A percentile compares a stretch with the other conserved stretches of the same genome.
phyloP scores from a whole-genome alignment of 768 basidiomycete species.

The Leccinum obscurum region DNA sequence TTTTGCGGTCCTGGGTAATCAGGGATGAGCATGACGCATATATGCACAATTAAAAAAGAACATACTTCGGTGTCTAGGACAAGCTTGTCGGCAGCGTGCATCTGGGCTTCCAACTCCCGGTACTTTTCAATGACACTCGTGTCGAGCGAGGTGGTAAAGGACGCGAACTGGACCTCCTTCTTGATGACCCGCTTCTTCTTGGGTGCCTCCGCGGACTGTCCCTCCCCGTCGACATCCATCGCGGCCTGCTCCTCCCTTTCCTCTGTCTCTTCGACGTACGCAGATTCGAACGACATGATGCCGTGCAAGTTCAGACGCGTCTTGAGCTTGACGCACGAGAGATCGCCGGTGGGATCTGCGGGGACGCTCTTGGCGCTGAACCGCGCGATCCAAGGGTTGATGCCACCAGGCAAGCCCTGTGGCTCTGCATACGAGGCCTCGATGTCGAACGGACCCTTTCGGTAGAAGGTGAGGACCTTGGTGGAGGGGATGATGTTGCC shows the following conservation, averaged over 20 bases:
- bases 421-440: constrained; percentile 84
- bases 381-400: constrained; percentile 84
- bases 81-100: constrained; percentile 92
- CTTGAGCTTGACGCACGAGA: constrained; percentile 87
- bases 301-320: constrained; percentile 85
- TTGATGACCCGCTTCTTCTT: constrained; percentile 92
- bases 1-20: constrained; percentile 81
- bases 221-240: constrained; percentile 67
- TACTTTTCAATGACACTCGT: constrained; percentile 58
- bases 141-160: constrained; percentile 65
- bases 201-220: constrained; percentile 38
- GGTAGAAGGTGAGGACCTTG: constrained; percentile 94
- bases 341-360: constrained; percentile 65
- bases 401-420: constrained; percentile 63
- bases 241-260: constrained; percentile 68
- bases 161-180: constrained; percentile 74
- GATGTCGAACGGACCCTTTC: constrained; percentile 84
- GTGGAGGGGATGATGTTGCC: constrained; percentile 89
- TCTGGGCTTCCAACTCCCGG: constrained; percentile 82
- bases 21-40: background rate
- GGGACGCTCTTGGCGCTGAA: constrained; percentile 85
- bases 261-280: constrained; percentile 82
- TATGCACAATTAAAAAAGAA: constrained; percentile 12
- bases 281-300: constrained; percentile 80
- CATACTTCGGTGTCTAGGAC: constrained; percentile 95